These are phyloP conservation scores for Calamus simplicifolius DNA, from an alignment of 176 grass and related monocot species.

Conservation along the genomic window DNA sequence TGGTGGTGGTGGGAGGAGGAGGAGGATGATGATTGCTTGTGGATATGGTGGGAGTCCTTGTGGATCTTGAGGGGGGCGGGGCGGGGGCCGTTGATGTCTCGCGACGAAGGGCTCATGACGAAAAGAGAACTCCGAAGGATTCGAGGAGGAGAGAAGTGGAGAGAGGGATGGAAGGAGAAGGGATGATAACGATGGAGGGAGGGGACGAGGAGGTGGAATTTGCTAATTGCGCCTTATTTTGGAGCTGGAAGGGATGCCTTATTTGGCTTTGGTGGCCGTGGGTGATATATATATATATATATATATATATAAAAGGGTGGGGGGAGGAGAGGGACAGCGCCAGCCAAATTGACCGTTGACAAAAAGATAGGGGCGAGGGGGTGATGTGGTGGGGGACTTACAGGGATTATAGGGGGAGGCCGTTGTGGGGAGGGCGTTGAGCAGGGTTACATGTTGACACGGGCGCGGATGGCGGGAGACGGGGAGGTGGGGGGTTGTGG, in stretches of 20 bases:
- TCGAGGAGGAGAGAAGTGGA: constrained; percentile 10
- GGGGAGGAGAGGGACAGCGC: not conserved
- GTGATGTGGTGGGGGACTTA: not conserved
- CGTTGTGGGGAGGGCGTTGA: not conserved
- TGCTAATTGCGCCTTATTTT: too few relatives aligned
- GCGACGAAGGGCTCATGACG: constrained; percentile 36
- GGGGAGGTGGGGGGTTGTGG: too few relatives aligned
- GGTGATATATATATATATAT: too few relatives aligned
- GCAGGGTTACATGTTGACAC: not conserved
- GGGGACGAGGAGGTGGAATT: constrained; percentile 26
- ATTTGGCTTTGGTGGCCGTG: too few relatives aligned
- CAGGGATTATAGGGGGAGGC: not conserved
- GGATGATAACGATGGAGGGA: constrained; percentile 9
- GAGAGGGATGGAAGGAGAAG: constrained; percentile 11
- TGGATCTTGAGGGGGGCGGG: constrained; percentile 26
- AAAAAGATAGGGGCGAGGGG: not conserved
- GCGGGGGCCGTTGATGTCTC: constrained; percentile 7
- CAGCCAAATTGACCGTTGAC: constrained; percentile 7
- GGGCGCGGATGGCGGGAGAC: not conserved
- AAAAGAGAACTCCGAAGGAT: not conserved
- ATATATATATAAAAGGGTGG: not conserved
- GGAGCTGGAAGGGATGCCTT: too few relatives aligned
- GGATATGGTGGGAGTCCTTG: constrained; percentile 38
- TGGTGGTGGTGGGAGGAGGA: constrained; percentile 30
- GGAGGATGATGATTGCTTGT: constrained; percentile 21